Base-by-base conservation (phyloP, 257 asterid genomes). In the Hygrophila difformis region DNA sequence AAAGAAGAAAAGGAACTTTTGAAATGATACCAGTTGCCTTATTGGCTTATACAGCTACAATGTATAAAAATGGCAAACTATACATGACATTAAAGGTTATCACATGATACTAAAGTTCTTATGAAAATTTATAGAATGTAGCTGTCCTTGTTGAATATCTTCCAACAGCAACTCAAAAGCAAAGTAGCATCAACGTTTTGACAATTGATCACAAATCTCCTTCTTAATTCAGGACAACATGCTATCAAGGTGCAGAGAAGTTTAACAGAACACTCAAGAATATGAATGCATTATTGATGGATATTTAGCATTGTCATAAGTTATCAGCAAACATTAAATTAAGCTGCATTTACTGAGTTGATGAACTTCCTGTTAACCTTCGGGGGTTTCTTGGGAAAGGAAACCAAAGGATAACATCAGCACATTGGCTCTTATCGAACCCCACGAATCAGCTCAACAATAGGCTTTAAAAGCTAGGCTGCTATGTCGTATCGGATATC, bases 401-500 rank as follows among this genome's bases (percentile, higher is more conserved):
- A 13, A 3, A 34, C 18, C 0, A 36, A 8, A 31, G 37, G 18
- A 53, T 12, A 36, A 28, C 16, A 41, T 8, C 2, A 39, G 21
- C 28, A 14, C 18, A 3, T 47, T 18, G 18, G 8, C 31, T 46
- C 37, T 36, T 48, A 33, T 19, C 28, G 42, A 39, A 16, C 46
- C 59, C 52, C 17, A 24, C 12, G 7, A 16, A 21, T 20, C 8
- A 20, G n/a, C 50, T 19, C 21, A 2, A 41, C 45, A 59, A 33
- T 20, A 26, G 21, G 26, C 19, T 43, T 24, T 11, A 42, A 33
- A 44, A 38, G 44, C 44, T 28, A 43, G 45, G 42, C 23, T 42
- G 51, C 52, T 57, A 68, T 18, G 61, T 36, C 47, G 63, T 68
- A 65, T 60, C 68, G 21, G 74, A 59, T 51, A 78, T 65, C 86